A percentile compares a stretch with the other conserved stretches of the same genome.
Conservation (phyloP, 306 rosid species). For the Prunus padus region DNA sequence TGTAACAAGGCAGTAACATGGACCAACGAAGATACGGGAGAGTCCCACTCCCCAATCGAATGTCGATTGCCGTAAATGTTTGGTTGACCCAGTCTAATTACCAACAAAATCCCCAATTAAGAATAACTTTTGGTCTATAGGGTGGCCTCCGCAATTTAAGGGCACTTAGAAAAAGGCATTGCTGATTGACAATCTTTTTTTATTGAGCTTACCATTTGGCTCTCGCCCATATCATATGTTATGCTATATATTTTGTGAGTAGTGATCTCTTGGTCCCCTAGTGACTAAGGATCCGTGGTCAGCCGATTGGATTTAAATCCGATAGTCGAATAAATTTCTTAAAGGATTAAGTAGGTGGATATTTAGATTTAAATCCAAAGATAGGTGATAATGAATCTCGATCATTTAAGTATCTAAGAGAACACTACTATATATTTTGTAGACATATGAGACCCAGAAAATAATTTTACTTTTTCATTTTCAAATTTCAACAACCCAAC, state of each 20-base stretch:
- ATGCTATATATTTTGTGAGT: not conserved
- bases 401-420: too few relatives aligned
- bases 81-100: not conserved
- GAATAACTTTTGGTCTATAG: not conserved
- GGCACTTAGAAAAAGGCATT: constrained; percentile 4
- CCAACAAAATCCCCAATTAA: not conserved
- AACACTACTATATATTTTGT: not conserved
- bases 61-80: too few relatives aligned
- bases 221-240: not conserved
- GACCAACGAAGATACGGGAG: too few relatives aligned
- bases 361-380: too few relatives aligned
- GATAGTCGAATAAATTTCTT: too few relatives aligned
- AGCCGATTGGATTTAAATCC: too few relatives aligned
- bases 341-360: too few relatives aligned
- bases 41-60: too few relatives aligned
- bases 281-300: too few relatives aligned
- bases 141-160: constrained; percentile 8
- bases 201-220: not conserved
- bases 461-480: not conserved
- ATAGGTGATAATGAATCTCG: too few relatives aligned
- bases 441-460: not conserved
- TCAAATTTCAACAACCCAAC: not conserved
- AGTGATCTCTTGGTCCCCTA: too few relatives aligned
- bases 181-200: not conserved
- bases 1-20: too few relatives aligned